Base-by-base conservation (phyloP, 768 basidiomycete genomes). In the Tulasnella sp. region DNA sequence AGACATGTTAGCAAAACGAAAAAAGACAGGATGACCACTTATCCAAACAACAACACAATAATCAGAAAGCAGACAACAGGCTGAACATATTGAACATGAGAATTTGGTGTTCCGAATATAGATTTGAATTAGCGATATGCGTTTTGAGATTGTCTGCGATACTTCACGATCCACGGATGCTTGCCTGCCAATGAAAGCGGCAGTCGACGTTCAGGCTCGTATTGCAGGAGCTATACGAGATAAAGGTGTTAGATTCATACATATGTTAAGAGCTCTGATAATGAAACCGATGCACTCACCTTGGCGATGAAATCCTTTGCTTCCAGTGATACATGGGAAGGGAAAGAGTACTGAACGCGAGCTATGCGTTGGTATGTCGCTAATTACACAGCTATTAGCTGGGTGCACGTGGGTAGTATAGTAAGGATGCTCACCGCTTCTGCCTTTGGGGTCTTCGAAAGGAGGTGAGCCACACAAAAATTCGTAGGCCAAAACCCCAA, bases 401-500 rank as follows among this genome's bases (percentile, higher is more conserved):
- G 48, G 15, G 13, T 37, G 5, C 12, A 10, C 20, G 24, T 7
- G 16, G n/a, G 39, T 27, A 29, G 19, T 20, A 27, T 19, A 28
- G 62, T 12, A 12, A 12, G 34, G 12, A 24, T 20, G 43, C 79
- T 50, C 55, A 88, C 87, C 86, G 49, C 76, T 77, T 45, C 81
- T 76, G 37, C 86, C 87, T 47, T 63, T 73, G 55, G 82, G 67
- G 62, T 92, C 90, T 62, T 96, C 93, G 57, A 98, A 99, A 0
- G 80, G 81, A 16, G 81, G 80, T 9, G 73, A 74, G 4, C 93
- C 93, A 46, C 78, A 77, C 54, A 98, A 67, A 64, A 99, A 96
- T 64, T 99, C 93, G 63, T 90, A 99, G 1, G 83, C 83, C 56
- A 99, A 70, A n/a, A 98, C 92, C 39, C 93, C 93, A 24, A 99